A percentile compares a stretch with the other conserved stretches of the same genome.
Evolutionary conservation across 2,329 filamentous ascomycete genomes (phyloP).

Genomic region (Penicillium decumbens): DNA sequence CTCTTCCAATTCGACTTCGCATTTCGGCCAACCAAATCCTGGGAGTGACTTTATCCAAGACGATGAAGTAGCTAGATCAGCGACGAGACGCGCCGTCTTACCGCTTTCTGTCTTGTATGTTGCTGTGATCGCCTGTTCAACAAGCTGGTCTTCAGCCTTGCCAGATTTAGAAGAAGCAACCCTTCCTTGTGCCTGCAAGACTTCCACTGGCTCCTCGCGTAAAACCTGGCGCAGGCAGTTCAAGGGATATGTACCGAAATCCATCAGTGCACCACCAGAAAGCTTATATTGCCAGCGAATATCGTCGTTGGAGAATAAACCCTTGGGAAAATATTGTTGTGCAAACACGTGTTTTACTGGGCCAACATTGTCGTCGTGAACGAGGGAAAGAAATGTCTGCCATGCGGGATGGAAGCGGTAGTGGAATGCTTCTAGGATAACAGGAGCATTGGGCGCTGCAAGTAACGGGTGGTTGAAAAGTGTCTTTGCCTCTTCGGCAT

Average conservation of each 20-base stretch:
- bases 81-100: background rate
- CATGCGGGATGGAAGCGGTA: conserved; percentile 50
- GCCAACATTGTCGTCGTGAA: background rate
- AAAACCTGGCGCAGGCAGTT: conserved; percentile 40
- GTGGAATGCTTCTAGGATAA: conserved; percentile 54
- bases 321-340: conserved; percentile 23
- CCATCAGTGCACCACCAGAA: conserved; percentile 40
- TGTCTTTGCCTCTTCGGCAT: conserved; percentile 42
- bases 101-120: background rate
- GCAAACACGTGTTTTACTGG: background rate
- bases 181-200: conserved; percentile 14
- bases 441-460: conserved; percentile 34
- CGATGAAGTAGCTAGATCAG: background rate
- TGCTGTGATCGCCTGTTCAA: background rate
- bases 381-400: conserved; percentile 33
- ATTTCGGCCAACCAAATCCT: background rate
- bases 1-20: background rate
- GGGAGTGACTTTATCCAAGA: background rate
- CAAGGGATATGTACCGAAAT: conserved; percentile 41
- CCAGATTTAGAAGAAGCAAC: background rate
- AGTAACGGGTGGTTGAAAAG: conserved; percentile 42
- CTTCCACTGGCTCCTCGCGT: conserved; percentile 35
- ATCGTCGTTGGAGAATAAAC: conserved; percentile 36
- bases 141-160: background rate
- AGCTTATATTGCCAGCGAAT: conserved; percentile 46